Percentiles rank a stretch among this genome's conserved stretches.
These are phyloP conservation scores for Nannochloris sp. DNA, from an alignment of 139 green algal species.

Conservation along the genomic window DNA sequence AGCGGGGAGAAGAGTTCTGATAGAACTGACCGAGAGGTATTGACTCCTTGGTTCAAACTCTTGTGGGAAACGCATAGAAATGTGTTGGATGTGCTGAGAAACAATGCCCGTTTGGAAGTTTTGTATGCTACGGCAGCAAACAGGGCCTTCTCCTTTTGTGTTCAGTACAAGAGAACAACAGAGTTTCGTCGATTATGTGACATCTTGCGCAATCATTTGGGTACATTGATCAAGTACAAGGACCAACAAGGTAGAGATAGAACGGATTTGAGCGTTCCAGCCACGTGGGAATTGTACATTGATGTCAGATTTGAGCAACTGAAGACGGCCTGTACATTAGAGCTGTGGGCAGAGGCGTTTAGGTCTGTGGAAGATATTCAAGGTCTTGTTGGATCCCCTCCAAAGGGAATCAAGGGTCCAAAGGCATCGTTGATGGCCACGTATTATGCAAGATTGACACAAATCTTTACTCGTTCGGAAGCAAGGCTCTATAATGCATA, in stretches of 20 bases:
- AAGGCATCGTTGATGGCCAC: slow-evolving; percentile 89
- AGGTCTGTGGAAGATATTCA: slow-evolving; percentile 97
- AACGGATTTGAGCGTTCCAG: slow-evolving; percentile 80
- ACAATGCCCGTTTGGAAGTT: slow-evolving; percentile 92
- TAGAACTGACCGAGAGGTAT: slow-evolving; percentile 87
- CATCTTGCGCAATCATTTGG: slow-evolving; percentile 94
- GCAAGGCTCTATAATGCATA: slow-evolving; percentile 90
- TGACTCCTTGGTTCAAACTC: slow-evolving; percentile 99
- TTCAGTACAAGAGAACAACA: slow-evolving; percentile 93
- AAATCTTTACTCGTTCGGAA: slow-evolving; percentile 80
- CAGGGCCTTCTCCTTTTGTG: slow-evolving; percentile 83
- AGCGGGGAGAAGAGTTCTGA: slow-evolving; percentile 88
- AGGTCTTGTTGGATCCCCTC: slow-evolving; percentile 64
- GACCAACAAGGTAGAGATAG: slow-evolving; percentile 71
- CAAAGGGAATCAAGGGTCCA: slow-evolving; percentile 63
- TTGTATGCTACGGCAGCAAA: slow-evolving; percentile 87
- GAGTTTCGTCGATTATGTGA: slow-evolving; percentile 98
- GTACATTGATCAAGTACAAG: slow-evolving; percentile 89
- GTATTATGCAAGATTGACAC: slow-evolving; percentile 91
- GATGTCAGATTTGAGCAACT: slow-evolving; percentile 96
- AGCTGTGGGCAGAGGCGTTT: slow-evolving; percentile 98
- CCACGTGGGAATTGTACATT: slow-evolving; percentile 85
- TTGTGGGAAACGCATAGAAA: slow-evolving; percentile 96
- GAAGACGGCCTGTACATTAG: slow-evolving; percentile 67
- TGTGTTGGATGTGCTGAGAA: slow-evolving; percentile 91